Evolutionary conservation across 805 yeast genomes (phyloP).

Genomic region (Metschnikowia arizonensis): DNA sequence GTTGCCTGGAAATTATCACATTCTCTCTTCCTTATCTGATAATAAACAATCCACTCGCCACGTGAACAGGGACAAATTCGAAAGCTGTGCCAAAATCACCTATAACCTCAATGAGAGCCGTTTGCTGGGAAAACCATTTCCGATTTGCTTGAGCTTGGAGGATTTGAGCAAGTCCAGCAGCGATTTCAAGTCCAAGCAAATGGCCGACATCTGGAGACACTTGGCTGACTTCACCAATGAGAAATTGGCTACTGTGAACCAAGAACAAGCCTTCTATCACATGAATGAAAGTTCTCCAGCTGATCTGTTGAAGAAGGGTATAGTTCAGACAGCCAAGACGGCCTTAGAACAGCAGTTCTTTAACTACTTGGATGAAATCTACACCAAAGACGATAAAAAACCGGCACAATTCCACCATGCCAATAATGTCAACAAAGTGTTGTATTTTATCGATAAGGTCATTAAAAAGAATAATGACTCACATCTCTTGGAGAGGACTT

Average conservation of each 20-base stretch:
- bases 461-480: conserved; percentile 30
- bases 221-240: conserved; percentile 46
- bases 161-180: conserved; percentile 54
- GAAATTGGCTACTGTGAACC: conserved; percentile 30
- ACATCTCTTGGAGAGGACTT: conserved; percentile 27
- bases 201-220: conserved; percentile 72
- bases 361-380: conserved; percentile 64
- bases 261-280: conserved; percentile 32
- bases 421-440: conserved; percentile 66
- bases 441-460: conserved; percentile 47
- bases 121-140: conserved; percentile 48
- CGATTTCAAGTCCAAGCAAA: conserved; percentile 64
- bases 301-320: conserved; percentile 34
- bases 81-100: conserved; percentile 67
- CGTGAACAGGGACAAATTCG: conserved; percentile 55
- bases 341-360: conserved; percentile 76
- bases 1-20: conserved; percentile 29
- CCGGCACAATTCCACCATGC: conserved; percentile 45
- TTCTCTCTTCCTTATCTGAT: conserved; percentile 30
- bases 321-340: conserved; percentile 51
- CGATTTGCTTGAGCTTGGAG: conserved; percentile 56
- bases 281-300: conserved; percentile 14
- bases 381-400: conserved; percentile 49
- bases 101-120: conserved; percentile 69
- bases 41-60: conserved; percentile 26